Conservation (phyloP, 108 stramenopile genomes). For the Epithemia pelagica region DNA sequence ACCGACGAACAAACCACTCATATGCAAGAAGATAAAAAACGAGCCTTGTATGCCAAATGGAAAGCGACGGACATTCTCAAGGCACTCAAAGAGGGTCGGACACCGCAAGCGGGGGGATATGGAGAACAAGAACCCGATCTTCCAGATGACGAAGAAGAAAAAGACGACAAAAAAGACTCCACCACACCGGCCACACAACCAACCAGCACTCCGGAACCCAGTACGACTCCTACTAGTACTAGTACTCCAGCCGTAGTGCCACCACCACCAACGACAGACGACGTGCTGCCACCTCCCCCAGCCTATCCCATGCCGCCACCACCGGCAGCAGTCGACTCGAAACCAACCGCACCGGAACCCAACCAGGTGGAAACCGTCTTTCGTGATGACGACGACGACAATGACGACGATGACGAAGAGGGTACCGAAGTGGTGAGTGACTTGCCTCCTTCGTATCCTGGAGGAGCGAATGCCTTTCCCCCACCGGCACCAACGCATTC, state of each 20-base stretch:
- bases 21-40: slow-evolving; percentile 55
- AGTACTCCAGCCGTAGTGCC: background rate
- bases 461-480: slow-evolving; percentile 1
- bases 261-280: slow-evolving; percentile 9
- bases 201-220: too few relatives aligned
- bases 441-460: slow-evolving; percentile 31
- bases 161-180: slow-evolving; percentile 5
- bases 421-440: slow-evolving; percentile 30
- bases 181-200: background rate
- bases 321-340: slow-evolving; percentile 13
- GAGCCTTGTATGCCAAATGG: slow-evolving; percentile 82
- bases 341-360: slow-evolving; percentile 7
- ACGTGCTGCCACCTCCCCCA: background rate
- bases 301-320: background rate
- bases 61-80: slow-evolving; percentile 92
- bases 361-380: slow-evolving; percentile 1
- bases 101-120: slow-evolving; percentile 74
- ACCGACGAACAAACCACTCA: slow-evolving; percentile 23
- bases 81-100: slow-evolving; percentile 83
- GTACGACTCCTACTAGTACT: background rate
- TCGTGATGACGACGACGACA: slow-evolving; percentile 13
- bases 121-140: slow-evolving; percentile 31
- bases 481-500: slow-evolving; percentile 13
- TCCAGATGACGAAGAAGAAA: slow-evolving; percentile 20
- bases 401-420: slow-evolving; percentile 31